Conservation (phyloP, 2,329 filamentous ascomycete genomes). For the Trichophyton benhamiae region DNA sequence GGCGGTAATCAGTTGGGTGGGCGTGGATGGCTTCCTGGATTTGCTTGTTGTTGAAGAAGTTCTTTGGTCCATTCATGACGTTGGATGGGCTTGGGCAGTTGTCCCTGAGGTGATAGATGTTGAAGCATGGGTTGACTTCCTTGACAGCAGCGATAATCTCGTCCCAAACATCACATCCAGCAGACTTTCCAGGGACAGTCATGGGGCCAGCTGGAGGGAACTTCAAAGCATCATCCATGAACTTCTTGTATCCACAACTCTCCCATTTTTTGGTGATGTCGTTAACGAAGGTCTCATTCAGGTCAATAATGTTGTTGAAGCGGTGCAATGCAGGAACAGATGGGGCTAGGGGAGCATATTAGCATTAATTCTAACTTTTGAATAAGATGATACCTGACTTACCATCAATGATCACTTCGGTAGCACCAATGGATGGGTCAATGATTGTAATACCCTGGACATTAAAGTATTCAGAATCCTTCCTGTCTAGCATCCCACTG, state of each 20-base stretch:
- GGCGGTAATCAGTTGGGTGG: constrained; percentile 43
- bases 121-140: constrained; percentile 62
- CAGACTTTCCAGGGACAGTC: constrained; percentile 35
- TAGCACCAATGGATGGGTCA: constrained; percentile 50
- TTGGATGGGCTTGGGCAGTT: constrained; percentile 61
- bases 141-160: constrained; percentile 44
- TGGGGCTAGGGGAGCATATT: constrained; percentile 17
- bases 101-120: constrained; percentile 59
- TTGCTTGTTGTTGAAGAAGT: constrained; percentile 60
- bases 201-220: constrained; percentile 56
- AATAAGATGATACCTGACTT: not conserved
- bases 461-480: constrained; percentile 56
- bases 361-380: not conserved
- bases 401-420: constrained; percentile 2
- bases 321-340: constrained; percentile 31
- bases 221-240: constrained; percentile 40
- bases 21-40: constrained; percentile 59
- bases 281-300: constrained; percentile 33
- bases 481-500: constrained; percentile 55
- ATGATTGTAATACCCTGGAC: constrained; percentile 59
- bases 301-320: constrained; percentile 32
- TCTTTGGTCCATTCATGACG: constrained; percentile 46
- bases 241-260: constrained; percentile 36
- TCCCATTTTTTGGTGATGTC: constrained; percentile 30
- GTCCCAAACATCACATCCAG: constrained; percentile 46